A percentile compares a stretch with the other conserved stretches of the same genome.
Conservation (phyloP, 257 asterid species). For the Lithospermum erythrorhizon region DNA sequence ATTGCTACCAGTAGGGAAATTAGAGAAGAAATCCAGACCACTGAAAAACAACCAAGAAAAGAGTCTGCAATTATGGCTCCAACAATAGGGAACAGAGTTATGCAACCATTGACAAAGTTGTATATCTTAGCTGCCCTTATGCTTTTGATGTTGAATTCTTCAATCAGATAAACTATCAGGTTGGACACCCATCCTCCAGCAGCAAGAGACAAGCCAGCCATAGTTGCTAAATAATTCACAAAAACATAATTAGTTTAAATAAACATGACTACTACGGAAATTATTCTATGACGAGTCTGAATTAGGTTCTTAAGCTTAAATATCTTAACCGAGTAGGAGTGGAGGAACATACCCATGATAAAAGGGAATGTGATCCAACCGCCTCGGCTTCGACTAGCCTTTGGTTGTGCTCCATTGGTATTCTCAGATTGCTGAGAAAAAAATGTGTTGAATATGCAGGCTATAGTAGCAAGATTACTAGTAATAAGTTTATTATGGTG, state of each 20-base stretch:
- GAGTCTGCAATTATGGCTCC: conserved; percentile 78
- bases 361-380: neutral
- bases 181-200: conserved; percentile 65
- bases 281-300: too few relatives aligned
- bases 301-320: too few relatives aligned
- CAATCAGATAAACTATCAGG: conserved; percentile 60
- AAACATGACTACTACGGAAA: neutral
- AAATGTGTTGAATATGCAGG: neutral
- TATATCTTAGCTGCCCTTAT: conserved; percentile 65
- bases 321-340: too few relatives aligned
- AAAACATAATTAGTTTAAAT: too few relatives aligned
- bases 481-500: too few relatives aligned
- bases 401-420: neutral
- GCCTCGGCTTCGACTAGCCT: neutral
- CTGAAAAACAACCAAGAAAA: conserved; percentile 54
- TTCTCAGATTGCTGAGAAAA: neutral
- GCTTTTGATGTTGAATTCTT: conserved; percentile 66
- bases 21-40: conserved; percentile 67
- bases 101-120: conserved; percentile 61
- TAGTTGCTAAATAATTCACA: conserved; percentile 26
- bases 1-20: conserved; percentile 56
- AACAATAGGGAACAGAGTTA: conserved; percentile 54
- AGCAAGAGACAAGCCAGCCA: conserved; percentile 48
- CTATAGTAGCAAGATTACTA: neutral
- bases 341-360: neutral